These are phyloP conservation scores for Ceratobasidium sp. DNA, from an alignment of 1,284 basidiomycete genomes.

Conservation along the genomic window DNA sequence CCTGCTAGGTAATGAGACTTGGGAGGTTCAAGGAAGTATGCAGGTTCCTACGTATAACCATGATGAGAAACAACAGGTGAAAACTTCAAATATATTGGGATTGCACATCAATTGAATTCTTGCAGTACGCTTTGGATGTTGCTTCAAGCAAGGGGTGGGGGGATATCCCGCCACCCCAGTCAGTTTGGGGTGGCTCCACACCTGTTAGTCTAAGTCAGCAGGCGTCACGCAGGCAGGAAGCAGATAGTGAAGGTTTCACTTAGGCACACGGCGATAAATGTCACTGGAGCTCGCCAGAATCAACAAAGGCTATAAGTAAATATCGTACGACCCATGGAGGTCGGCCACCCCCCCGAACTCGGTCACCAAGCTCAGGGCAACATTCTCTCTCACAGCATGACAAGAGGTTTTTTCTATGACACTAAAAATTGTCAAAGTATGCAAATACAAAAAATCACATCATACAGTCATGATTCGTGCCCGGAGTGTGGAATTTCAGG, in stretches of 20 bases:
- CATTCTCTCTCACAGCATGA: too few relatives aligned
- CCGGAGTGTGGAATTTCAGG: too few relatives aligned
- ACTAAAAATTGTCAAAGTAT: too few relatives aligned
- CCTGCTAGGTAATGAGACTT: conserved; percentile 8
- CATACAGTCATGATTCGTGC: too few relatives aligned
- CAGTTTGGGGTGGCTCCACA: conserved; percentile 13
- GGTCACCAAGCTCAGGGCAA: too few relatives aligned
- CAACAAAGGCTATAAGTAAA: conserved; percentile 10
- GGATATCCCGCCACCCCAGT: conserved; percentile 12
- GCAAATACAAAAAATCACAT: too few relatives aligned
- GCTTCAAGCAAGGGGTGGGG: not conserved
- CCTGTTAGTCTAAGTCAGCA: not conserved
- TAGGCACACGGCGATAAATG: conserved; percentile 7
- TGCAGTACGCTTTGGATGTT: not conserved
- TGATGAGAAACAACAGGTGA: conserved; percentile 19
- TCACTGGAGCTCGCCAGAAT: conserved; percentile 9
- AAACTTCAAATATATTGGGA: not conserved
- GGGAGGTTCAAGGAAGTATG: not conserved
- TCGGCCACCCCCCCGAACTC: too few relatives aligned
- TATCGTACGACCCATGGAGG: not conserved
- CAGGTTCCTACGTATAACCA: conserved; percentile 3
- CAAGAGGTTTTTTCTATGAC: too few relatives aligned
- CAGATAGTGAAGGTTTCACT: not conserved
- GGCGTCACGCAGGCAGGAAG: not conserved
- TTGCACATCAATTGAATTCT: not conserved